Base-by-base conservation (phyloP, 495 filamentous ascomycete species). In the Tetracladium setigerum region DNA sequence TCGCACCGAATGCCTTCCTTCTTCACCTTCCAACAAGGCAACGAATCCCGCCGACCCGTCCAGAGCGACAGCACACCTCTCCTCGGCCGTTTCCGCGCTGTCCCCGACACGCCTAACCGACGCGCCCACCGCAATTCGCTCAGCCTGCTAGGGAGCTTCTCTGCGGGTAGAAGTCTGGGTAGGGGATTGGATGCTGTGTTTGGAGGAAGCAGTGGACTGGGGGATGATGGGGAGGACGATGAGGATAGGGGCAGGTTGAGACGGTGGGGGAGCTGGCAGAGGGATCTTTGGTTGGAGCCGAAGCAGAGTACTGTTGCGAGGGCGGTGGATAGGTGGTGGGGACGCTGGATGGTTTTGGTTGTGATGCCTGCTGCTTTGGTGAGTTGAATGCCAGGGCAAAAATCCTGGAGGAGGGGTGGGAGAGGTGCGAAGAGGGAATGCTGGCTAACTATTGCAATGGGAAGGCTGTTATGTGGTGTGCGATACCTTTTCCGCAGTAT, bases 401-500 rank as follows among this genome's bases (percentile, higher is more conserved):
- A 13, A 33, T 33, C n/a, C 13, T 2, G 11, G 32, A 18, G 35
- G 2, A 16, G 18, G 30, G 3, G 17, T 10, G 43, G 3, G 22
- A 27, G 22, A 7, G 22, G 3, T 17, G n/a, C 19, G 18, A 15
- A 47, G 43, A 48, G 32, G 15, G 38, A 42, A 27, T 50, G 31
- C 16, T 30, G 49, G 30, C 5, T 19, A 15, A 16, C 37, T 10
- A 19, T 18, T 17, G 43, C 47, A 35, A 38, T 19, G 2, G 8
- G 31, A 33, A 79, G 78, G 72, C 77, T 16, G 68, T 83, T 41
- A 66, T 67, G 12, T 83, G 79, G 79, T 79, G 74, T 49, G 74
- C 77, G 4, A 54, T 83, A 27, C 79, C 79, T 2, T 78, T 82
- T 44, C 79, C 79, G n/a, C 74, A 78, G 38, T 82, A 80, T 53